A percentile compares a stretch with the other conserved stretches of the same genome.
Conservation (phyloP, 495 filamentous ascomycete genomes). For the Pyronema omphalodes region DNA sequence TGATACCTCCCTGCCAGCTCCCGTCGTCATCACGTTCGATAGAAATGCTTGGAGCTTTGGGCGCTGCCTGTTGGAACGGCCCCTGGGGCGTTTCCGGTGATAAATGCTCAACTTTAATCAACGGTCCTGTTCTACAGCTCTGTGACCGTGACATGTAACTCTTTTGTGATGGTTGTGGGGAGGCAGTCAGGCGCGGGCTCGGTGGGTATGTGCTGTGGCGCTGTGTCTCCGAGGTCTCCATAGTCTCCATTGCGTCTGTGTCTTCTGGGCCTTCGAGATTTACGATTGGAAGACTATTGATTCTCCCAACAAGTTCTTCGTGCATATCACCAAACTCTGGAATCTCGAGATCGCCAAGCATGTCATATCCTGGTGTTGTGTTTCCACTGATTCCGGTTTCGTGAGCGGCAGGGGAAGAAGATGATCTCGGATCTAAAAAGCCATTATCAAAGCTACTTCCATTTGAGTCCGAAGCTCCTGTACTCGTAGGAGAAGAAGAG, state of each 20-base stretch:
- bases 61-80: conserved; percentile 3
- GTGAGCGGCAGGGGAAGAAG: not conserved
- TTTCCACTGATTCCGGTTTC: conserved; percentile 9
- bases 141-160: not conserved
- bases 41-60: conserved; percentile 6
- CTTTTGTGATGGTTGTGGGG: conserved; percentile 11
- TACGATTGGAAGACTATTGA: conserved; percentile 12
- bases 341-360: conserved; percentile 4
- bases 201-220: conserved; percentile 11
- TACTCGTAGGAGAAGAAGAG: conserved; percentile 5
- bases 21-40: conserved; percentile 16
- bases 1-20: conserved; percentile 12
- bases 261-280: conserved; percentile 8
- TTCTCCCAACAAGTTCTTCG: conserved; percentile 1
- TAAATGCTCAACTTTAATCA: conserved; percentile 18
- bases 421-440: conserved; percentile 1
- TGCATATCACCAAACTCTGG: conserved; percentile 8
- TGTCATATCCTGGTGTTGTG: conserved; percentile 20
- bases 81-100: conserved; percentile 13
- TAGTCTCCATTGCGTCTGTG: not conserved
- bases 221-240: conserved; percentile 3
- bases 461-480: conserved; percentile 5
- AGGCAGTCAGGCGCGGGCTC: conserved; percentile 17
- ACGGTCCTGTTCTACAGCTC: conserved; percentile 4
- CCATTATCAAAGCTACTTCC: conserved; percentile 3